A percentile compares a stretch with the other conserved stretches of the same genome.
These are phyloP conservation scores for Tremellales sp. DNA, from an alignment of 1,284 basidiomycete genomes.

Conservation along the genomic window DNA sequence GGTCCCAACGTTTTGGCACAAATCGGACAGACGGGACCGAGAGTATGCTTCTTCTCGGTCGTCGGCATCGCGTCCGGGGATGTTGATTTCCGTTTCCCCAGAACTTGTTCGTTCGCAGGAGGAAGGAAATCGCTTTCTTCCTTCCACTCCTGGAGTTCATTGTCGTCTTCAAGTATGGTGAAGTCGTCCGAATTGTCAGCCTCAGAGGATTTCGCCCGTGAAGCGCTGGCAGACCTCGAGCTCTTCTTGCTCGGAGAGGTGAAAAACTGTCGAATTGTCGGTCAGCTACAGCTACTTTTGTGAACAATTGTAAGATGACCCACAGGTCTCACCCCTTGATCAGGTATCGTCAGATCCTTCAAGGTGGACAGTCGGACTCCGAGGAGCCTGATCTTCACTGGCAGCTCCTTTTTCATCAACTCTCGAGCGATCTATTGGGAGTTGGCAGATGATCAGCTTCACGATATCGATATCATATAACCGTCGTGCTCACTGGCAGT, in stretches of 20 bases:
- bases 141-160: background rate
- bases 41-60: background rate
- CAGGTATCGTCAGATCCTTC: constrained; percentile 60
- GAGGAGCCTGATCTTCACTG: constrained; percentile 70
- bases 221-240: background rate
- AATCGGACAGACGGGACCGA: constrained; percentile 41
- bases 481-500: constrained; percentile 56
- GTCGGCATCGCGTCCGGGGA: too few relatives aligned
- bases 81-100: background rate
- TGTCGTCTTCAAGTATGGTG: constrained; percentile 9
- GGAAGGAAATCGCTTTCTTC: constrained; percentile 8
- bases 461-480: background rate
- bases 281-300: background rate
- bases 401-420: constrained; percentile 72
- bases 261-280: constrained; percentile 29
- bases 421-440: constrained; percentile 68
- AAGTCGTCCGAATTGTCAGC: too few relatives aligned
- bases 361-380: constrained; percentile 78
- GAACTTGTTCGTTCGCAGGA: too few relatives aligned
- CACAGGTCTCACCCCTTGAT: constrained; percentile 40
- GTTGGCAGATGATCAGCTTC: constrained; percentile 13
- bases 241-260: constrained; percentile 15
- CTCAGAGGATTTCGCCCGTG: background rate
- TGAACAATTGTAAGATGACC: constrained; percentile 4
- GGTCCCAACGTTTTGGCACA: constrained; percentile 30